Evolutionary conservation across 108 stramenopile genomes (phyloP).

Genomic region (Nitzschia inconspicua): DNA sequence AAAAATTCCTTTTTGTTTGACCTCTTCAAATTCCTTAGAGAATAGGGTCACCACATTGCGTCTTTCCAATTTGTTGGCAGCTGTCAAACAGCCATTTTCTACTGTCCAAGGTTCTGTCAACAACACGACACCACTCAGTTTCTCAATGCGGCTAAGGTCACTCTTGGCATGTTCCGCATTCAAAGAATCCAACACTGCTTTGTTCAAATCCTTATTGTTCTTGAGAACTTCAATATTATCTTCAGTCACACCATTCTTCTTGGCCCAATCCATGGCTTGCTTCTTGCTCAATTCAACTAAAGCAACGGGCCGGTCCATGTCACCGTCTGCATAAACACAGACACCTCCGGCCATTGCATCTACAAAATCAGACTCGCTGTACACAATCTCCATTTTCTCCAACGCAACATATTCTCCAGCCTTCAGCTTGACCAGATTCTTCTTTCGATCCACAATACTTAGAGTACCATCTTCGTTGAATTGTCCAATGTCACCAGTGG

Average conservation of each 20-base stretch:
- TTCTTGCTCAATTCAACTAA: slow-evolving; percentile 10
- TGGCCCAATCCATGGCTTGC: slow-evolving; percentile 4
- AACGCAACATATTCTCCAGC: slow-evolving; percentile 58
- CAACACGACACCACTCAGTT: slow-evolving; percentile 59
- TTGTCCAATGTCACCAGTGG: slow-evolving; percentile 41
- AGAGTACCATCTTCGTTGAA: slow-evolving; percentile 30
- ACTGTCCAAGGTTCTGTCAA: slow-evolving; percentile 77
- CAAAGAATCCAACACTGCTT: slow-evolving; percentile 44
- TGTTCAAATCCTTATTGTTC: background rate
- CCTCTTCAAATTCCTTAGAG: slow-evolving; percentile 57
- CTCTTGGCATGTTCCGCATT: slow-evolving; percentile 57
- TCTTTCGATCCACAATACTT: slow-evolving; percentile 40
- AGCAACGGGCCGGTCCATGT: slow-evolving; percentile 28
- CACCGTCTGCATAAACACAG: slow-evolving; percentile 25
- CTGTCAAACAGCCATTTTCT: slow-evolving; percentile 86
- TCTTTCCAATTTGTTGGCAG: slow-evolving; percentile 86
- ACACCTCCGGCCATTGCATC: background rate
- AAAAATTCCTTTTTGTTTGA: slow-evolving; percentile 73
- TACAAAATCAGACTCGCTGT: slow-evolving; percentile 12
- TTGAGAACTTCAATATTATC: background rate
- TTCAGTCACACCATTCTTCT: background rate
- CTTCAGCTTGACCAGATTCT: slow-evolving; percentile 63
- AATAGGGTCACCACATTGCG: slow-evolving; percentile 66
- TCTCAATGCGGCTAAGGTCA: slow-evolving; percentile 73
- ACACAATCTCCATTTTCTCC: slow-evolving; percentile 26